phyloP scores from a whole-genome alignment of 2,329 filamentous ascomycete species.

The Penicillium oxalicum region DNA sequence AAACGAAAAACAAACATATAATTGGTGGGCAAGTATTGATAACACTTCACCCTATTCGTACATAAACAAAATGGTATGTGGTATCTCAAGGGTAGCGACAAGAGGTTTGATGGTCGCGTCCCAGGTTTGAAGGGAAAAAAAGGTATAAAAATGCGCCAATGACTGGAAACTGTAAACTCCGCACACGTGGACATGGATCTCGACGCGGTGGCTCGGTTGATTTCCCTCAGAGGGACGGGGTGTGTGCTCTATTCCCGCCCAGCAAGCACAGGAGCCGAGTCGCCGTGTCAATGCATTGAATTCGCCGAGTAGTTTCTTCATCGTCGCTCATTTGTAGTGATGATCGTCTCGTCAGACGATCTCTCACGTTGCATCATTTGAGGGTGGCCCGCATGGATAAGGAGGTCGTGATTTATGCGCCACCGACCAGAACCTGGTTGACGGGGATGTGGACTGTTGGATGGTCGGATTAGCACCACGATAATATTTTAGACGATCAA shows the following conservation, averaged over 20 bases:
- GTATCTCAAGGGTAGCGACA: slow-evolving; percentile 22
- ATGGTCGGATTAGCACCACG: slow-evolving; percentile 9
- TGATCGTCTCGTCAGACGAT: too few relatives aligned
- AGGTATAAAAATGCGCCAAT: slow-evolving; percentile 11
- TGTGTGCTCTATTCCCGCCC: background rate
- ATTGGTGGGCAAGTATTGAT: slow-evolving; percentile 15
- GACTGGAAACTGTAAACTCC: slow-evolving; percentile 5
- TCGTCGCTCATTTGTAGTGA: too few relatives aligned
- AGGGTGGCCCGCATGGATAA: background rate
- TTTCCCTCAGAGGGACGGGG: background rate
- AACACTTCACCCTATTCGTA: slow-evolving; percentile 17
- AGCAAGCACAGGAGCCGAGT: background rate
- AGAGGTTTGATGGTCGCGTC: slow-evolving; percentile 13
- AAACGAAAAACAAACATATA: slow-evolving; percentile 7
- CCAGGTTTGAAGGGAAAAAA: slow-evolving; percentile 12
- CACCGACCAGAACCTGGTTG: slow-evolving; percentile 47
- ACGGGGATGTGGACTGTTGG: slow-evolving; percentile 45
- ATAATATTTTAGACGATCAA: background rate
- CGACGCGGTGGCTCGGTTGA: background rate
- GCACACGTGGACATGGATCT: slow-evolving; percentile 12
- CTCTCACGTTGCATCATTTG: too few relatives aligned
- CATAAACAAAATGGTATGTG: slow-evolving; percentile 17
- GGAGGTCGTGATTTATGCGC: slow-evolving; percentile 27
- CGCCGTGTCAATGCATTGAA: too few relatives aligned
- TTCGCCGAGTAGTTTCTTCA: too few relatives aligned